These are phyloP conservation scores for Epichloe festucae DNA, from an alignment of 2,329 filamentous ascomycete genomes.

Conservation along the genomic window DNA sequence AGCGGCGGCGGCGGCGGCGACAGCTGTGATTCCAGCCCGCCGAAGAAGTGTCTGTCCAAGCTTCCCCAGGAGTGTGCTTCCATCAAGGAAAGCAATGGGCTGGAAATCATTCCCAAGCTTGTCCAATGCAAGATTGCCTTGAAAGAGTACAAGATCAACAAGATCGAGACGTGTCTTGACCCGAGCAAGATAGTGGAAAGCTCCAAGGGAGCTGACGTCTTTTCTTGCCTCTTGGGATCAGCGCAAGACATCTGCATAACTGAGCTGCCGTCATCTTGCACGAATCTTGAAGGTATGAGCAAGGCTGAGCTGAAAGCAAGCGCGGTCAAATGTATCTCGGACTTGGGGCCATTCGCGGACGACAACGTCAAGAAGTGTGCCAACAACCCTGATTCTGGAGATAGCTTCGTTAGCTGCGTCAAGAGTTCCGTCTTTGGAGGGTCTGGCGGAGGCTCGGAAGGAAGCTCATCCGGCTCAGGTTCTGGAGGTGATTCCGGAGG, in stretches of 20 bases:
- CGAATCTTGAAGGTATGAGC: neutral
- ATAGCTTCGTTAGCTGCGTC: neutral
- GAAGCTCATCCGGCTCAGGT: neutral
- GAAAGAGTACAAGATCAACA: neutral
- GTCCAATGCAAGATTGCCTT: conserved; percentile 2
- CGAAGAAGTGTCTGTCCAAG: neutral
- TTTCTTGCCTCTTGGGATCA: conserved; percentile 3
- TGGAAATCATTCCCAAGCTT: neutral
- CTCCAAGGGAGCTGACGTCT: neutral
- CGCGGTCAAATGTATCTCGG: neutral
- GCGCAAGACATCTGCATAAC: conserved; percentile 3
- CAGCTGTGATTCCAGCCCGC: neutral
- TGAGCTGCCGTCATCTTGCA: conserved; percentile 5
- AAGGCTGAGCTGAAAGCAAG: neutral
- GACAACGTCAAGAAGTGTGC: neutral
- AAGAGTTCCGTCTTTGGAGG: neutral
- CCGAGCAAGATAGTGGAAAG: neutral
- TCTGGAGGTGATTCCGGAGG: neutral
- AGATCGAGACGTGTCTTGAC: conserved; percentile 3
- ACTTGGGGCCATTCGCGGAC: conserved; percentile 5
- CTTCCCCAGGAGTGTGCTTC: conserved; percentile 3
- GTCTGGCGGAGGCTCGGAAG: neutral
- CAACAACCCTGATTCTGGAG: neutral
- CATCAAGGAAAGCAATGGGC: conserved; percentile 2
- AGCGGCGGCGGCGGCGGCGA: neutral